Evolutionary conservation across 83 land plant genomes (phyloP).

Genomic region (Picea abies): DNA sequence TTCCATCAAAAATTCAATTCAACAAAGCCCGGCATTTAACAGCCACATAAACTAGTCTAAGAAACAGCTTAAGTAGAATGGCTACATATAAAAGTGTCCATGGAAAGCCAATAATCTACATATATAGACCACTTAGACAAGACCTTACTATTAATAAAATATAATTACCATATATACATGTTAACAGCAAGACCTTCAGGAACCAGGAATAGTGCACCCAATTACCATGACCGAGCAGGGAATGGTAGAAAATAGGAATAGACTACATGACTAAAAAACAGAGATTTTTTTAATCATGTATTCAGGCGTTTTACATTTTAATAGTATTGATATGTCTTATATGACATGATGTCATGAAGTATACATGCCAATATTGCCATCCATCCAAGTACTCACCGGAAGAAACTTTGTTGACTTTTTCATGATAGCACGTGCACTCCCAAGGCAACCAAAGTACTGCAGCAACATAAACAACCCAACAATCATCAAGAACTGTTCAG

Average conservation of each 20-base stretch:
- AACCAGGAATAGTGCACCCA: background rate
- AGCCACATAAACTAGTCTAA: background rate
- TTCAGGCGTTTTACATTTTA: no score
- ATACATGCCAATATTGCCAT: background rate
- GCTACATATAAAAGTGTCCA: background rate
- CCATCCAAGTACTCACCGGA: constrained; percentile 55
- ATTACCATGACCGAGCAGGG: background rate
- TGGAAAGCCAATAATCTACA: no score
- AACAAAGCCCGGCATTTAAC: background rate
- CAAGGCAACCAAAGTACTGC: constrained; percentile 92
- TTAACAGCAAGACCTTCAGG: background rate
- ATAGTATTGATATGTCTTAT: no score
- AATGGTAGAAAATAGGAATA: background rate
- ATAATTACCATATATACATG: background rate
- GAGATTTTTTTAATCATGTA: no score
- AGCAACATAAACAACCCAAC: constrained; percentile 12
- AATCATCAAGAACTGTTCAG: constrained; percentile 3
- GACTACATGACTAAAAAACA: no score
- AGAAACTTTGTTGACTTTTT: constrained; percentile 87
- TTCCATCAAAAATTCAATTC: background rate
- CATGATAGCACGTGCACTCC: constrained; percentile 91
- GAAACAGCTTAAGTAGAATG: background rate
- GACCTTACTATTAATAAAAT: background rate
- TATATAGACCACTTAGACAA: background rate
- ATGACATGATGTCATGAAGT: background rate